Percentiles rank a stretch among this genome's conserved stretches.
phyloP scores from a whole-genome alignment of 208 protist species.

The Balamuthia mandrillaris region DNA sequence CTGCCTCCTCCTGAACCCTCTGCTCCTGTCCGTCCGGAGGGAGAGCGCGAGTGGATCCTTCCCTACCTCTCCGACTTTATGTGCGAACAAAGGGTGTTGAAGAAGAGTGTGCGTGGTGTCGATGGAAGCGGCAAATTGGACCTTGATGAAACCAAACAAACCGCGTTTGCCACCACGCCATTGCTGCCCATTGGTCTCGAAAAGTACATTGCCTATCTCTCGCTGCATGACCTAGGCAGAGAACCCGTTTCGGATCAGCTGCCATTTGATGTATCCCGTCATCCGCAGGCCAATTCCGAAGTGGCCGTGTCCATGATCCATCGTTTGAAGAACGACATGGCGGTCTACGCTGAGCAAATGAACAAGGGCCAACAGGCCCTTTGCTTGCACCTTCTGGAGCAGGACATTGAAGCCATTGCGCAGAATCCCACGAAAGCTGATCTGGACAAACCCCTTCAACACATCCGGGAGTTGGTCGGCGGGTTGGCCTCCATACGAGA shows the following conservation, averaged over 20 bases:
- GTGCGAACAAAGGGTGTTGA: neutral
- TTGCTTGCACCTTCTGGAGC: constrained; percentile 59
- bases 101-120: constrained; percentile 1
- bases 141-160: neutral
- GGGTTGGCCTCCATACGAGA: neutral
- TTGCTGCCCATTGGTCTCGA: constrained; percentile 15
- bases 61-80: constrained; percentile 41
- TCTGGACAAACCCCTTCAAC: neutral
- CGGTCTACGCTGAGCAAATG: constrained; percentile 68
- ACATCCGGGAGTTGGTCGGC: constrained; percentile 7
- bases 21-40: constrained; percentile 2
- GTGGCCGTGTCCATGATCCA: constrained; percentile 77
- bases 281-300: constrained; percentile 46
- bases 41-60: constrained; percentile 23
- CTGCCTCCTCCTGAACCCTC: constrained; percentile 10
- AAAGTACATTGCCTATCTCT: constrained; percentile 1
- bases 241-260: constrained; percentile 50
- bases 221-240: neutral
- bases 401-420: constrained; percentile 47
- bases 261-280: constrained; percentile 73
- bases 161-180: neutral
- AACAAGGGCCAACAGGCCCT: constrained; percentile 45
- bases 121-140: neutral
- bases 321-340: constrained; percentile 75
- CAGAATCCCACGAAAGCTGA: neutral